Evolutionary conservation across 139 green algal species (phyloP).

Genomic region (Chlamydomonas applanata): DNA sequence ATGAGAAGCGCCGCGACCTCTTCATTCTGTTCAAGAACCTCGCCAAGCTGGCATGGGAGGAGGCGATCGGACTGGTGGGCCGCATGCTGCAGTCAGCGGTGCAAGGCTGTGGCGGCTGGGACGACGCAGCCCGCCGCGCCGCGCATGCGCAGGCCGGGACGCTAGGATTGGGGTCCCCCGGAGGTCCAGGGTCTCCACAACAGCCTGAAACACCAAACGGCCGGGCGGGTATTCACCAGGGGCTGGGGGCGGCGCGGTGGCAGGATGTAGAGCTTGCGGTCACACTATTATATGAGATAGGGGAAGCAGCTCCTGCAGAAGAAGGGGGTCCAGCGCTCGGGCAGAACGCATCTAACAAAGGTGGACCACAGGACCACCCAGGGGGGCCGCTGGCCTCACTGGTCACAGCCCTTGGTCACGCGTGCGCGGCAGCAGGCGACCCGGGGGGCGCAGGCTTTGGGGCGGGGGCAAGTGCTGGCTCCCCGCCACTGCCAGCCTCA

Average conservation of each 20-base stretch:
- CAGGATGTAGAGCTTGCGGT: constrained; percentile 78
- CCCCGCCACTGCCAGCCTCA: constrained; percentile 30
- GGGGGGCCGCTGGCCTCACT: constrained; percentile 51
- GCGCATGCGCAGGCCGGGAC: not conserved
- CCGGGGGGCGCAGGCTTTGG: not conserved
- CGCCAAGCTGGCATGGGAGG: constrained; percentile 54
- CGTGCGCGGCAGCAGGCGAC: not conserved
- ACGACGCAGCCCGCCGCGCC: not conserved
- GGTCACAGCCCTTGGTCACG: constrained; percentile 6
- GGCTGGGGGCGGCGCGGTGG: not conserved
- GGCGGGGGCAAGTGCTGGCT: not conserved
- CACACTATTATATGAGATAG: constrained; percentile 80
- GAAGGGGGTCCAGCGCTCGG: constrained; percentile 55
- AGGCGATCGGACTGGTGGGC: constrained; percentile 56
- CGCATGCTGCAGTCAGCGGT: constrained; percentile 40
- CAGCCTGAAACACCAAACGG: too few species aligned
- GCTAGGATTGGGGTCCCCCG: not conserved
- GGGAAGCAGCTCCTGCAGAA: constrained; percentile 75
- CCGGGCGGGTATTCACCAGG: not conserved
- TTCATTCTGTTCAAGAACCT: constrained; percentile 81
- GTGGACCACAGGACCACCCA: too few species aligned
- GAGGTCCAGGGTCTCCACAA: too few species aligned
- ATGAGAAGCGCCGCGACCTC: constrained; percentile 74
- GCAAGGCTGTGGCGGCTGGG: not conserved
- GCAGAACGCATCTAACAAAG: too few species aligned